Evolutionary conservation across 768 basidiomycete species (phyloP).

Genomic region (Chalciporus pseudorubinellus): DNA sequence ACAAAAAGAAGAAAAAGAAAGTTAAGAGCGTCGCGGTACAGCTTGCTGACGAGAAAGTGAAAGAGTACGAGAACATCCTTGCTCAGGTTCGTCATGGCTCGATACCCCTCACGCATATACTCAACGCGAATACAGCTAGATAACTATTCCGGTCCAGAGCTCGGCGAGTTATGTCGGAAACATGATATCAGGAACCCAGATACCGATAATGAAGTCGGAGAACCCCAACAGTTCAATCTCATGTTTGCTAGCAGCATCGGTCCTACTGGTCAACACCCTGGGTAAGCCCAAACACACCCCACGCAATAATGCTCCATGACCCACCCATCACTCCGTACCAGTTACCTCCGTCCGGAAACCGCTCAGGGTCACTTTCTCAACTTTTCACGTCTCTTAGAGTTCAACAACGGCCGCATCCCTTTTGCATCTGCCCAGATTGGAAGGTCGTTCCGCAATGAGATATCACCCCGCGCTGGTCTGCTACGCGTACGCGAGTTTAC

Average conservation of each 20-base stretch:
- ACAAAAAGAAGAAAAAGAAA: constrained; percentile 59
- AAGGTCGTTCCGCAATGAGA: constrained; percentile 95
- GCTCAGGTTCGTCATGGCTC: constrained; percentile 68
- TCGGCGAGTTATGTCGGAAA: constrained; percentile 82
- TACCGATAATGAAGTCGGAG: constrained; percentile 87
- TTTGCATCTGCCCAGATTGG: constrained; percentile 98
- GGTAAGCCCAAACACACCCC: no score
- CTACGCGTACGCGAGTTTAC: constrained; percentile 98
- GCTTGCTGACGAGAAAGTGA: constrained; percentile 69
- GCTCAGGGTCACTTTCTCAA: constrained; percentile 99
- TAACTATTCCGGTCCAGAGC: constrained; percentile 86
- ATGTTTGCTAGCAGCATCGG: constrained; percentile 99
- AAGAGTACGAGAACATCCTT: constrained; percentile 77
- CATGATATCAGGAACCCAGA: constrained; percentile 85
- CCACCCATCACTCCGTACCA: no score
- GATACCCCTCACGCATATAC: neutral
- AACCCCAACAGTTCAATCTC: constrained; percentile 95
- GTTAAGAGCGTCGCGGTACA: constrained; percentile 67
- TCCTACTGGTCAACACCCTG: constrained; percentile 94
- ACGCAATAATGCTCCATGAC: no score
- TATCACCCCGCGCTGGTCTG: constrained; percentile 93
- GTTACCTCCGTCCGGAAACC: constrained; percentile 95
- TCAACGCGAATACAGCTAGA: constrained; percentile 42
- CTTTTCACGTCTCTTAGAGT: constrained; percentile 94
- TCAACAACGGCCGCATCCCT: constrained; percentile 95